These are phyloP conservation scores for Rhizopus stolonifer DNA, from an alignment of 371 early-diverging fungal species.

Conservation along the genomic window DNA sequence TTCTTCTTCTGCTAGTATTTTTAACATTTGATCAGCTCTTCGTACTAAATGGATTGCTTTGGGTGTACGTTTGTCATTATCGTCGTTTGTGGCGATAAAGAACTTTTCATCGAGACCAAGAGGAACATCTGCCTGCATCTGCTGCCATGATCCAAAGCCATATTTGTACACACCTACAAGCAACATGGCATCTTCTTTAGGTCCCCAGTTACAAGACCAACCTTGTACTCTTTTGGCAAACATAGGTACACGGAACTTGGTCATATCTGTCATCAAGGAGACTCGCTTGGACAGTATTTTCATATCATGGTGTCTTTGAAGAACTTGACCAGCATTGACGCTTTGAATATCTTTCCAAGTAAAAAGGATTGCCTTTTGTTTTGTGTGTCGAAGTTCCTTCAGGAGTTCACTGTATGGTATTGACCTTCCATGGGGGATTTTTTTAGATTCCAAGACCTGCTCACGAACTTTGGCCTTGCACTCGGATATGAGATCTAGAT, in stretches of 20 bases:
- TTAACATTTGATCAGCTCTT: constrained; percentile 89
- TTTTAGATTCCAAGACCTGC: constrained; percentile 25
- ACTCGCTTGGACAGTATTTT: constrained; percentile 41
- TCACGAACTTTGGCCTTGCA: constrained; percentile 72
- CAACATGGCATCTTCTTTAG: constrained; percentile 94
- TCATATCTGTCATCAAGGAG: constrained; percentile 21
- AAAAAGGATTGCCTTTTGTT: constrained; percentile 76
- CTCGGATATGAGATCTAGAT: constrained; percentile 63
- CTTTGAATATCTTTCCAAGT: constrained; percentile 77
- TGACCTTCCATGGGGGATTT: neutral
- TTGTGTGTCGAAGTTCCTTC: constrained; percentile 56
- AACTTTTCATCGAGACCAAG: constrained; percentile 83
- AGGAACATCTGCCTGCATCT: constrained; percentile 77
- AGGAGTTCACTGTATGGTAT: constrained; percentile 41
- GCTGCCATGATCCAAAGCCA: constrained; percentile 93
- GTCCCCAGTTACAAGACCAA: constrained; percentile 90
- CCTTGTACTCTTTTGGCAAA: constrained; percentile 80
- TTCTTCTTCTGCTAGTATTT: constrained; percentile 68
- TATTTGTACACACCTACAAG: constrained; percentile 91
- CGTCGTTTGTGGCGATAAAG: constrained; percentile 61
- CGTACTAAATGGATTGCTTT: constrained; percentile 84
- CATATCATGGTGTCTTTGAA: constrained; percentile 65
- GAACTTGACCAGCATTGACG: constrained; percentile 80
- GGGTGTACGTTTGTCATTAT: constrained; percentile 60
- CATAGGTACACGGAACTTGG: constrained; percentile 64